phyloP scores from a whole-genome alignment of 2,329 filamentous ascomycete species.

The Hypoxylon sp. region DNA sequence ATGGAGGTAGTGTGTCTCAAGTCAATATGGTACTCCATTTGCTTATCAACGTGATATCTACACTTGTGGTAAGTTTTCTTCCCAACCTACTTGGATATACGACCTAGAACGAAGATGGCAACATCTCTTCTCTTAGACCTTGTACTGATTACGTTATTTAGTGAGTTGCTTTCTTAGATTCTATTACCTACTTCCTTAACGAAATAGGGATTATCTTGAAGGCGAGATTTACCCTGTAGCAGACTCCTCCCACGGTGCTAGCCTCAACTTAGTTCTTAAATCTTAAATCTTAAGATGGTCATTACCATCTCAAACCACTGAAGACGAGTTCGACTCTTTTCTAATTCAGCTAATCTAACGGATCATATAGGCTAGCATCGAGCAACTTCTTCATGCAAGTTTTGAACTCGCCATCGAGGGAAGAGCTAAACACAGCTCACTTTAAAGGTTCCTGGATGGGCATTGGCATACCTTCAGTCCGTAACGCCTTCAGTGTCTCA shows the following conservation, averaged over 20 bases:
- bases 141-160: constrained; percentile 17
- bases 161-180: constrained; percentile 5
- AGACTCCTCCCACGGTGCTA: neutral
- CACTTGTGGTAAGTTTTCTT: constrained; percentile 43
- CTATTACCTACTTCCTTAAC: neutral
- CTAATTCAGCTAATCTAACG: neutral
- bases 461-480: constrained; percentile 60
- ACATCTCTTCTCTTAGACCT: neutral
- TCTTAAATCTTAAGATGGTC: neutral
- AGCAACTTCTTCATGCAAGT: constrained; percentile 67
- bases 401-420: constrained; percentile 62
- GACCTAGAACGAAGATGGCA: no score
- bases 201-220: neutral
- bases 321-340: neutral
- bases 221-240: neutral
- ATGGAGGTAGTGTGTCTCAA: constrained; percentile 28
- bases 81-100: neutral
- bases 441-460: constrained; percentile 58
- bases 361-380: constrained; percentile 54
- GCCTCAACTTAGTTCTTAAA: neutral
- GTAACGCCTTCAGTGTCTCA: constrained; percentile 54
- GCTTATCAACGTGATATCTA: constrained; percentile 46
- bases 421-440: constrained; percentile 64
- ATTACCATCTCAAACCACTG: neutral
- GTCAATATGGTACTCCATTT: constrained; percentile 42